These are phyloP conservation scores for Penicillium waksmanii DNA, from an alignment of 495 filamentous ascomycete genomes.

Conservation along the genomic window DNA sequence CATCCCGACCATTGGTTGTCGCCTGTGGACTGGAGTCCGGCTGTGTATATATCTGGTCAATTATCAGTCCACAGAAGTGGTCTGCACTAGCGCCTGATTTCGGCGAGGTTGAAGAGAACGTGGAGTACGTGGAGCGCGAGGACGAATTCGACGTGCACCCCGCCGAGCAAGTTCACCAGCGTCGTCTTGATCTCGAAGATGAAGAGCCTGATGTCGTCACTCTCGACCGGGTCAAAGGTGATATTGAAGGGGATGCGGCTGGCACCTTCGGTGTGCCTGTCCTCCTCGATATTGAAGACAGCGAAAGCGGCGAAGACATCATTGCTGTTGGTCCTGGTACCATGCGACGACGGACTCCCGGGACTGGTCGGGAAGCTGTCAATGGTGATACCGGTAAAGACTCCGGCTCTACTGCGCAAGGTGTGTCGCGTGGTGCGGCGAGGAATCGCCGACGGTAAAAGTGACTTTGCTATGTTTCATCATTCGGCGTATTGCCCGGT, in stretches of 20 bases:
- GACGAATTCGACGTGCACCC: slow-evolving; percentile 99
- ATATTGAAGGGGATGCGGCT: slow-evolving; percentile 48
- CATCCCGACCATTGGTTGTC: slow-evolving; percentile 81
- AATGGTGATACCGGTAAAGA: slow-evolving; percentile 49
- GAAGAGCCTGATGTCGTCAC: slow-evolving; percentile 87
- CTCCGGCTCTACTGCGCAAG: slow-evolving; percentile 18
- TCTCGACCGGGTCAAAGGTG: slow-evolving; percentile 65
- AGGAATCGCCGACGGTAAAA: slow-evolving; percentile 30
- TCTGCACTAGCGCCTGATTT: slow-evolving; percentile 96
- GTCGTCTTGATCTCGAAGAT: slow-evolving; percentile 85
- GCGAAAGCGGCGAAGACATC: slow-evolving; percentile 85
- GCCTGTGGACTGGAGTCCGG: slow-evolving; percentile 90
- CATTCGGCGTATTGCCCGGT: neutral
- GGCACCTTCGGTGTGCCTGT: slow-evolving; percentile 85
- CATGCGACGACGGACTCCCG: slow-evolving; percentile 75
- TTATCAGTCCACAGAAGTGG: slow-evolving; percentile 91
- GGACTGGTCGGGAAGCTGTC: slow-evolving; percentile 51
- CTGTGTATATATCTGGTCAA: slow-evolving; percentile 89
- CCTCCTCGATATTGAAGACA: slow-evolving; percentile 75
- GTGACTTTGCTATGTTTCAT: slow-evolving; percentile 2
- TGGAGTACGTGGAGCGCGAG: slow-evolving; percentile 92
- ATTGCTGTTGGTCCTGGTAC: slow-evolving; percentile 83
- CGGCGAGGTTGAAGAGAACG: slow-evolving; percentile 95
- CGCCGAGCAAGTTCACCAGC: slow-evolving; percentile 90
- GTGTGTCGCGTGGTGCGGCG: slow-evolving; percentile 19